Base-by-base conservation (phyloP, 768 basidiomycete species). In the Leccinum incarnatum region DNA sequence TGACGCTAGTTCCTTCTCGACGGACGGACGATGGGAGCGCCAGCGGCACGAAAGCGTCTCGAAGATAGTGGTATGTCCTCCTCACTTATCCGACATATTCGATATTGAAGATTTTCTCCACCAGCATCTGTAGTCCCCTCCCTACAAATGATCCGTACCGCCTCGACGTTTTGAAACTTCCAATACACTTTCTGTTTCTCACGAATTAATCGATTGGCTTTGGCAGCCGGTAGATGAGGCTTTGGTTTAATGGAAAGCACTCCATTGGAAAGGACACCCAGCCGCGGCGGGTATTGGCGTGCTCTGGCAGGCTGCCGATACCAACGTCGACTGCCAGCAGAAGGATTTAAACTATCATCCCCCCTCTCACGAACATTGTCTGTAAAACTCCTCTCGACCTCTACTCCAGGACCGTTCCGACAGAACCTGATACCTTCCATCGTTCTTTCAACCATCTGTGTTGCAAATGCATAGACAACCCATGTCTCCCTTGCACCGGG, bases 241-340 rank as follows among this genome's bases (percentile, higher is more conserved):
- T 42, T 52, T 58, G 60, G 57, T 40, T 19, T 14, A 46, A 46
- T 46, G 45, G 45, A 10, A 19, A 21, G 45, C 45, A 19, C 6
- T 46, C 47, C 62, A 15, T 40, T 3, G 19, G 14, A 37, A 17
- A 23, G 36, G 15, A 30, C 2, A 11, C 21, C 47, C n/a, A 40
- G 5, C 30, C 10, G 8, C 9, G 21, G 9, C 7, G n/a, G 7
- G 2, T 3, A 12, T 29, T 47, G 59, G 53, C 19, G 11, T 3
- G n/a, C 3, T 2, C 14, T 63, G 62, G 66, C 52, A 55, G 56
- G 40, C 67, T 25, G 37, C 64, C 66, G 36, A 50, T 36, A 29
- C 56, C 36, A 53, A 56, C 40, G 9, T 6, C 46, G 25, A 21
- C 5, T 11, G 42, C 9, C 17, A 19, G 2, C 21, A 14, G 1